Conservation (phyloP, 1,139 yeast genomes). For the Citeromyces hawaiiensis region DNA sequence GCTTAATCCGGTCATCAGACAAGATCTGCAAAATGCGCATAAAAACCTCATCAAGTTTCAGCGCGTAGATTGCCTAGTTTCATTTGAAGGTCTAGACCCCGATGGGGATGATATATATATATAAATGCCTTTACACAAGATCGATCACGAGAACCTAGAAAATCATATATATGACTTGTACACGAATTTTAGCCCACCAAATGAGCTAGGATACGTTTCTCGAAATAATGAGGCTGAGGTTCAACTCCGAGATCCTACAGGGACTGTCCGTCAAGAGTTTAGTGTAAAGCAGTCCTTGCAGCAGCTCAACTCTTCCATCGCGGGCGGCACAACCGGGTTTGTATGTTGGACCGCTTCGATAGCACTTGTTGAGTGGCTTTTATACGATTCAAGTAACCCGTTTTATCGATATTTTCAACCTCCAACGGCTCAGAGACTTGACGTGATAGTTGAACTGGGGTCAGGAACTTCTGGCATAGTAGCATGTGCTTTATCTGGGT, state of each 20-base stretch:
- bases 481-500: constrained; percentile 29
- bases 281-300: neutral
- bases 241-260: neutral
- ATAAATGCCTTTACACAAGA: neutral
- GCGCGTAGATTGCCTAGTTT: too few relatives aligned
- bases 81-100: neutral
- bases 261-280: neutral
- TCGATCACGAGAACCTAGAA: neutral
- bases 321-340: constrained; percentile 48
- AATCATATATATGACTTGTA: neutral
- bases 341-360: constrained; percentile 50
- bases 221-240: neutral
- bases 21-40: too few relatives aligned
- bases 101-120: too few relatives aligned
- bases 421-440: constrained; percentile 8
- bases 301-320: neutral
- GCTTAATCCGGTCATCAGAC: too few relatives aligned
- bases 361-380: constrained; percentile 39
- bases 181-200: neutral
- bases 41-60: too few relatives aligned
- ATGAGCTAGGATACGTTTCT: neutral
- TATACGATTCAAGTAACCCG: constrained; percentile 9
- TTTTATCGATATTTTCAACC: constrained; percentile 3
- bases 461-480: constrained; percentile 51
- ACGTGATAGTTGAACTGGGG: constrained; percentile 46